Conservation (phyloP, 2,329 filamentous ascomycete species). For the Hymenotorrendiella dingleyae region DNA sequence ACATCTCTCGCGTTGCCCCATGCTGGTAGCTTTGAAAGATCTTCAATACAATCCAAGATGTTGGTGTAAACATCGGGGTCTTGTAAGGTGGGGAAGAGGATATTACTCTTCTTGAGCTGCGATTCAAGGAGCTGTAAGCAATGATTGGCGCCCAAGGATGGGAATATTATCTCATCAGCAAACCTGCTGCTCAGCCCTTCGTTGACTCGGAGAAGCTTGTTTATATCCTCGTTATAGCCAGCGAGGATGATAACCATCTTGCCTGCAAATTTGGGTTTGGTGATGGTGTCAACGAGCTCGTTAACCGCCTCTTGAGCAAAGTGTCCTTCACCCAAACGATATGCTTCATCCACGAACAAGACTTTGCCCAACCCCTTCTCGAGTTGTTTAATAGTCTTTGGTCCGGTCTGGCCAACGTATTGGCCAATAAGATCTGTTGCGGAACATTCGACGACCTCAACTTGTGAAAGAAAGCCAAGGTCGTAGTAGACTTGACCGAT, state of each 20-base stretch:
- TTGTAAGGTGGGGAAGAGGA: slow-evolving; percentile 14
- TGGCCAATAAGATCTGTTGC: slow-evolving; percentile 63
- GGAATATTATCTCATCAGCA: slow-evolving; percentile 43
- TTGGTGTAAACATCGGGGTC: slow-evolving; percentile 26
- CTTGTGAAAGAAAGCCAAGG: slow-evolving; percentile 58
- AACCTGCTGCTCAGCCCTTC: slow-evolving; percentile 50
- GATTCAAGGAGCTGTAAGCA: slow-evolving; percentile 35
- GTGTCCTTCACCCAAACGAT: slow-evolving; percentile 43
- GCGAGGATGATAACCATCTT: slow-evolving; percentile 53
- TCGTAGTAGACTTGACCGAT: slow-evolving; percentile 74
- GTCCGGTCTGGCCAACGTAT: slow-evolving; percentile 64
- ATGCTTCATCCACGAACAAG: slow-evolving; percentile 54
- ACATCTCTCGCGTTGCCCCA: slow-evolving; percentile 52
- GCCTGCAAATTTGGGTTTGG: slow-evolving; percentile 40
- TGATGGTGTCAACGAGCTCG: slow-evolving; percentile 53
- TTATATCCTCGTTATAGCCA: slow-evolving; percentile 51
- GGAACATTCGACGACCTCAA: slow-evolving; percentile 59
- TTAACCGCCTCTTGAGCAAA: slow-evolving; percentile 62
- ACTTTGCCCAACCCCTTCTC: slow-evolving; percentile 48
- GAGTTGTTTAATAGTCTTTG: slow-evolving; percentile 55
- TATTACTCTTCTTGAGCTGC: slow-evolving; percentile 29
- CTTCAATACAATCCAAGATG: slow-evolving; percentile 28
- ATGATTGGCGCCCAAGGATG: slow-evolving; percentile 28
- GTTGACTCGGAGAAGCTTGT: slow-evolving; percentile 45
- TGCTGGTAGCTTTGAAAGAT: slow-evolving; percentile 33